phyloP scores from a whole-genome alignment of 2,329 filamentous ascomycete species.

The Verticillium isaacii region DNA sequence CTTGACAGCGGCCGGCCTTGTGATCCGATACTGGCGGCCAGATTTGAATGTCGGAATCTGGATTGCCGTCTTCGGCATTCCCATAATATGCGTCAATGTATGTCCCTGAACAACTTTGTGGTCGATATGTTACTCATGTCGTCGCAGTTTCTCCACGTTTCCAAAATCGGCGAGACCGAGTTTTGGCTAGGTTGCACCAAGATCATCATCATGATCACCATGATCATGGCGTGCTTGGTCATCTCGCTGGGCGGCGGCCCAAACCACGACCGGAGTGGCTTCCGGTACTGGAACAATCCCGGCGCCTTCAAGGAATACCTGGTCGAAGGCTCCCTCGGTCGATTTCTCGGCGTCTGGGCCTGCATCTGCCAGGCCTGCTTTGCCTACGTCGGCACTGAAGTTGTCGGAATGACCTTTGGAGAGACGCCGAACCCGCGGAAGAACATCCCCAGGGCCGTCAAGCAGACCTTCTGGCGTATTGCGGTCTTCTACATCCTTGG shows the following conservation, averaged over 20 bases:
- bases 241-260: slow-evolving; percentile 34
- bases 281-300: slow-evolving; percentile 37
- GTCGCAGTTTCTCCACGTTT: slow-evolving; percentile 28
- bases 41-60: slow-evolving; percentile 32
- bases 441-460: slow-evolving; percentile 16
- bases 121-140: neutral
- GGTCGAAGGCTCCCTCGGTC: slow-evolving; percentile 24
- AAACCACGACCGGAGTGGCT: slow-evolving; percentile 30
- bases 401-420: slow-evolving; percentile 72
- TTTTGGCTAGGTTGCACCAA: slow-evolving; percentile 38
- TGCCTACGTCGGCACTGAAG: slow-evolving; percentile 55
- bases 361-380: slow-evolving; percentile 32
- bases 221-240: slow-evolving; percentile 32
- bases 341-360: slow-evolving; percentile 35
- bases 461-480: slow-evolving; percentile 20
- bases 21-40: slow-evolving; percentile 31
- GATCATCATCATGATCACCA: slow-evolving; percentile 33
- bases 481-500: slow-evolving; percentile 18
- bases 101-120: neutral
- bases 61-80: slow-evolving; percentile 27
- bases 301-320: slow-evolving; percentile 35
- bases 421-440: slow-evolving; percentile 18
- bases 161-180: slow-evolving; percentile 18
- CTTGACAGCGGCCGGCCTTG: slow-evolving; percentile 30
- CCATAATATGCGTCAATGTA: slow-evolving; percentile 29